Conservation (phyloP, 345 rosid genomes). For the Sonneratia alba region DNA sequence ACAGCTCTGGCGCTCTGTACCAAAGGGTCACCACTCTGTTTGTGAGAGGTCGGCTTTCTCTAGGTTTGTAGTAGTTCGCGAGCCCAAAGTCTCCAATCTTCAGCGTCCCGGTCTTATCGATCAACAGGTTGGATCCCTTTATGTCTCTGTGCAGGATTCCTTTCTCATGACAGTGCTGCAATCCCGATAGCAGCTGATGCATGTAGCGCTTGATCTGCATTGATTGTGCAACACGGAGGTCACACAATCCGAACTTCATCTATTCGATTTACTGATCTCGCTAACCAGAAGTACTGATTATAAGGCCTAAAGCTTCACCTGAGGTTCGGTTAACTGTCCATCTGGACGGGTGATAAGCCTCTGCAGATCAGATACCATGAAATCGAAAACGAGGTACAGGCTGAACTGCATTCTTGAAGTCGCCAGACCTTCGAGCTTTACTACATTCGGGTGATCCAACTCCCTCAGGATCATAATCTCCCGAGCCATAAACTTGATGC, state of each 20-base stretch:
- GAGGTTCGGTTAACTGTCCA: slow-evolving; percentile 44
- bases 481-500: slow-evolving; percentile 66
- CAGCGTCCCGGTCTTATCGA: slow-evolving; percentile 41
- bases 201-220: slow-evolving; percentile 51
- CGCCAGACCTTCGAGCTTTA: slow-evolving; percentile 64
- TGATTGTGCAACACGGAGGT: neutral
- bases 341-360: slow-evolving; percentile 36
- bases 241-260: neutral
- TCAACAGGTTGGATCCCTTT: slow-evolving; percentile 54
- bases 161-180: slow-evolving; percentile 52
- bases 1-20: slow-evolving; percentile 62
- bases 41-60: slow-evolving; percentile 35
- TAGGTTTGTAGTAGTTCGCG: slow-evolving; percentile 35
- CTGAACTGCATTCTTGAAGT: slow-evolving; percentile 70
- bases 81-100: slow-evolving; percentile 63
- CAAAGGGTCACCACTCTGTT: slow-evolving; percentile 54
- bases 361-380: slow-evolving; percentile 50
- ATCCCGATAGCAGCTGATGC: slow-evolving; percentile 51
- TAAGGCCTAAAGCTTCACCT: slow-evolving; percentile 19
- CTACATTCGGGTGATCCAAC: slow-evolving; percentile 63
- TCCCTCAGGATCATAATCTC: slow-evolving; percentile 53
- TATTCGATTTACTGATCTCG: neutral
- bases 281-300: neutral
- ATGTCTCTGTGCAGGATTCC: slow-evolving; percentile 53
- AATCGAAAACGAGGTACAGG: slow-evolving; percentile 59